These are phyloP conservation scores for Rhytidhysteron rufulum DNA, from an alignment of 2,329 filamentous ascomycete species.

Conservation along the genomic window DNA sequence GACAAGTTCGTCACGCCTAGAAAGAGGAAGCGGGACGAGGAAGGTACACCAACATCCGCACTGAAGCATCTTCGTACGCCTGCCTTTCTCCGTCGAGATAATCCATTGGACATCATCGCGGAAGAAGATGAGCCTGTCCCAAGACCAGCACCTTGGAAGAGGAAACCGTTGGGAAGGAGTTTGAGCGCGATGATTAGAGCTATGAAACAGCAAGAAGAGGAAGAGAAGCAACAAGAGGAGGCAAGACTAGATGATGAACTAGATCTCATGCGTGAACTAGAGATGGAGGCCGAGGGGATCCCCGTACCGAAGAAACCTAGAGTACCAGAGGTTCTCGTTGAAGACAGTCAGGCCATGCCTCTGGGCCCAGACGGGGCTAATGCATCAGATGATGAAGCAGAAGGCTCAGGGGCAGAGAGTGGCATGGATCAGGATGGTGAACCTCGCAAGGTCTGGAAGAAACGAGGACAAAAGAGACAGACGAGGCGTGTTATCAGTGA, in stretches of 20 bases:
- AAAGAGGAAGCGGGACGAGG: constrained; percentile 41
- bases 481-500: constrained; percentile 62
- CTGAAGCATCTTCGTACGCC: constrained; percentile 61
- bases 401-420: constrained; percentile 34
- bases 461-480: constrained; percentile 78
- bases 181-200: constrained; percentile 71
- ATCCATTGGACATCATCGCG: constrained; percentile 50
- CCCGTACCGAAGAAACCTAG: constrained; percentile 21
- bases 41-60: constrained; percentile 31
- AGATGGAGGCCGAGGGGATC: constrained; percentile 43
- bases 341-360: constrained; percentile 44
- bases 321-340: constrained; percentile 32
- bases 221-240: constrained; percentile 50
- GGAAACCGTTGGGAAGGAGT: constrained; percentile 56
- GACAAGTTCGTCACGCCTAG: constrained; percentile 62
- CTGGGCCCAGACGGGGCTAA: constrained; percentile 42
- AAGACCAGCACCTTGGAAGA: constrained; percentile 40
- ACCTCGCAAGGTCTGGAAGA: constrained; percentile 67
- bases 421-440: constrained; percentile 52
- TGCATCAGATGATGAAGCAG: constrained; percentile 62
- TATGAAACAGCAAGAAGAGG: constrained; percentile 64
- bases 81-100: constrained; percentile 60
- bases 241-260: constrained; percentile 64
- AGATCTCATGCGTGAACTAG: constrained; percentile 69
- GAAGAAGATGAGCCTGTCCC: constrained; percentile 46